phyloP scores from a whole-genome alignment of 1,139 yeast species.

The Scheffersomyces segobiensis region DNA sequence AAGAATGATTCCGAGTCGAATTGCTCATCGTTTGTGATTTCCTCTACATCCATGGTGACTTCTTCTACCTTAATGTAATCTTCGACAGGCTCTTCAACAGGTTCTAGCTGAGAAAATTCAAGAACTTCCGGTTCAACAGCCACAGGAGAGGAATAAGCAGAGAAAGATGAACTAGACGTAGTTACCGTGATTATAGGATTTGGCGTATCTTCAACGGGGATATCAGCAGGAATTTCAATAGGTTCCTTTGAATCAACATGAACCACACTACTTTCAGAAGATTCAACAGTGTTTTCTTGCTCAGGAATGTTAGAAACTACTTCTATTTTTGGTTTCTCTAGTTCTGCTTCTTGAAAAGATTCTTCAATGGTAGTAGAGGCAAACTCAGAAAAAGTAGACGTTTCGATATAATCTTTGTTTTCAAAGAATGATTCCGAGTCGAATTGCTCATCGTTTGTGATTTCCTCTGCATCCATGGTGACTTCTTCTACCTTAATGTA shows the following conservation, averaged over 20 bases:
- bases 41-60: constrained; percentile 20
- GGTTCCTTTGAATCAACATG: neutral
- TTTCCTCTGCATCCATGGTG: constrained; percentile 18
- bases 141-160: neutral
- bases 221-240: too few relatives aligned
- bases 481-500: constrained; percentile 15
- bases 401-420: constrained; percentile 13
- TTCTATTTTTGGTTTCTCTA: neutral
- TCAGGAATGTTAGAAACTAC: neutral
- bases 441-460: constrained; percentile 15
- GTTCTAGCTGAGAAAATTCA: constrained; percentile 1
- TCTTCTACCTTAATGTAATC: constrained; percentile 15
- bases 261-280: neutral
- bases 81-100: constrained; percentile 3
- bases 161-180: neutral
- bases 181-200: too few relatives aligned
- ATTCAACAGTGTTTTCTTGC: neutral
- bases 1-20: constrained; percentile 21
- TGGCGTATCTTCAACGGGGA: too few relatives aligned
- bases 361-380: neutral
- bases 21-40: constrained; percentile 13
- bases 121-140: neutral
- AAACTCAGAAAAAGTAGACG: neutral
- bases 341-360: constrained; percentile 1
- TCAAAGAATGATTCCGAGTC: constrained; percentile 20